Conservation (phyloP, 1,139 yeast genomes). For the Entelexis sorbosivorans region DNA sequence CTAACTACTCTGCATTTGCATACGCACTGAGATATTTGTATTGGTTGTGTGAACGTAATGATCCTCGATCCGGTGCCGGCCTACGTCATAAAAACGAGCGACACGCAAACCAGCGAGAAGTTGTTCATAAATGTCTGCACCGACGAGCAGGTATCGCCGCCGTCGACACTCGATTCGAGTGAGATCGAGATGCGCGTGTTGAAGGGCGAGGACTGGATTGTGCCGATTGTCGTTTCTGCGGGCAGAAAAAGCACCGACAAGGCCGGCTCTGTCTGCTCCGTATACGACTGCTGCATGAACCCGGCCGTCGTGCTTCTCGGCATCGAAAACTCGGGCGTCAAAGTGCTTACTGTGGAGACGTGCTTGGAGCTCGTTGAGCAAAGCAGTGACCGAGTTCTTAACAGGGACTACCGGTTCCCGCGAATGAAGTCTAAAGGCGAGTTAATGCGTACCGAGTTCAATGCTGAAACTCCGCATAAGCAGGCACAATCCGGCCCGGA, state of each 20-base stretch:
- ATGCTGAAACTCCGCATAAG: slow-evolving; percentile 9
- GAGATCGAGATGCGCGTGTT: slow-evolving; percentile 51
- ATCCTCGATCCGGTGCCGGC: slow-evolving; percentile 43
- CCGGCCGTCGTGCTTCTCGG: slow-evolving; percentile 33
- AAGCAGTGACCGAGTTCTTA: slow-evolving; percentile 17
- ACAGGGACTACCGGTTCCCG: slow-evolving; percentile 25
- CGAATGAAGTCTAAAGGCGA: slow-evolving; percentile 28
- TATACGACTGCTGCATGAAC: slow-evolving; percentile 54
- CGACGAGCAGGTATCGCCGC: slow-evolving; percentile 52
- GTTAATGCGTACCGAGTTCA: slow-evolving; percentile 24
- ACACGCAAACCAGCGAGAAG: slow-evolving; percentile 43
- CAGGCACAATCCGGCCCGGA: not conserved
- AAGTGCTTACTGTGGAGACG: slow-evolving; percentile 49
- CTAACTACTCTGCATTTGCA: not conserved
- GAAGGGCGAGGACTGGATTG: slow-evolving; percentile 68
- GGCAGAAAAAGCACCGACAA: slow-evolving; percentile 49
- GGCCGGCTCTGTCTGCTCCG: slow-evolving; percentile 52
- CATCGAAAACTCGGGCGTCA: slow-evolving; percentile 48
- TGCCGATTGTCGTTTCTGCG: slow-evolving; percentile 61
- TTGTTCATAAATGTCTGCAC: slow-evolving; percentile 72
- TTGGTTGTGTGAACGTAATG: no score
- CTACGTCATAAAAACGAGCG: slow-evolving; percentile 53
- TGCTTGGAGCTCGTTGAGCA: slow-evolving; percentile 31
- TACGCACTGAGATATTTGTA: no score
- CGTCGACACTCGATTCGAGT: slow-evolving; percentile 38